Percentiles rank a stretch among this genome's conserved stretches.
Conservation (phyloP, 352 stramenopile species). For the Saprolegnia diclina region DNA sequence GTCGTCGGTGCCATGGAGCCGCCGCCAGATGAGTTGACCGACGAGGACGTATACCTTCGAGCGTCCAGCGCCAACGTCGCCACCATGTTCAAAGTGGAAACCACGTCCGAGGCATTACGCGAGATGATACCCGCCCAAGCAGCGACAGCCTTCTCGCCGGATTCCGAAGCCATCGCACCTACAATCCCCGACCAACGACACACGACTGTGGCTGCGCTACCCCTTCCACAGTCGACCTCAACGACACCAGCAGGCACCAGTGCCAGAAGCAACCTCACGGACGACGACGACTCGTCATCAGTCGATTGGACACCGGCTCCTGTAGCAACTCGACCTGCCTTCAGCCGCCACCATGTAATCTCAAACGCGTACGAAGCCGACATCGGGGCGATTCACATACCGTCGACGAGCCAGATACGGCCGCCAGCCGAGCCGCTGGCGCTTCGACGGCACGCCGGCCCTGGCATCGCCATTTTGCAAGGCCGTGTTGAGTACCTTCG, state of each 20-base stretch:
- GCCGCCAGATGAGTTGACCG: background rate
- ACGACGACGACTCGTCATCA: too few species aligned
- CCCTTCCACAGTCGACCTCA: too few species aligned
- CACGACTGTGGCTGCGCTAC: too few species aligned
- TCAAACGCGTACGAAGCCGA: too few species aligned
- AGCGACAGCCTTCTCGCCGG: too few species aligned
- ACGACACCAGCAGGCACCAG: too few species aligned
- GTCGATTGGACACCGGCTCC: background rate
- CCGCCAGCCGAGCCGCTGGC: background rate
- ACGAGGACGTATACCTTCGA: background rate
- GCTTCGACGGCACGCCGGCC: background rate
- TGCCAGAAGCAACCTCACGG: too few species aligned
- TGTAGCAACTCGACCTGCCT: background rate
- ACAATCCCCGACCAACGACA: too few species aligned
- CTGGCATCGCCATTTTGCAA: background rate
- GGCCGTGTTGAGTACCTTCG: constrained; percentile 4
- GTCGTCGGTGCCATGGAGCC: constrained; percentile 1
- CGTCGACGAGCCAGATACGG: too few species aligned
- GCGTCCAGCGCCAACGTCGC: background rate
- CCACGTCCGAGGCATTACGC: background rate
- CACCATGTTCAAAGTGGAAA: background rate
- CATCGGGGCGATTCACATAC: too few species aligned
- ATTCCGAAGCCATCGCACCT: too few species aligned
- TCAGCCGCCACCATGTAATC: too few species aligned
- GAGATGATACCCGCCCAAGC: background rate